phyloP scores from a whole-genome alignment of 345 rosid genomes.

The Salix dunnii region DNA sequence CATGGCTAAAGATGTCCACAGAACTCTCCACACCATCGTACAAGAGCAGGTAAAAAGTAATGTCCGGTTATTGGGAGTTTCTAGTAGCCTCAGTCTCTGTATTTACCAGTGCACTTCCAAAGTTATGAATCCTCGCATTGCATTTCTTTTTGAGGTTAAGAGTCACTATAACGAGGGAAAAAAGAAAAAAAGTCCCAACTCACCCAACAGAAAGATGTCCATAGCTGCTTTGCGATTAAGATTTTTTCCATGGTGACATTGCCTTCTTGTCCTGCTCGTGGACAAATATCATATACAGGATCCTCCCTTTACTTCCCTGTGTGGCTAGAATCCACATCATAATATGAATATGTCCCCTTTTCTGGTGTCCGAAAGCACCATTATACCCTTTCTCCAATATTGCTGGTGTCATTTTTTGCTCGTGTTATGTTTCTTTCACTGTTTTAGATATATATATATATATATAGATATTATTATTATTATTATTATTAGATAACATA shows the following conservation, averaged over 20 bases:
- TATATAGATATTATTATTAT: too few species aligned
- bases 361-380: neutral
- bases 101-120: too few species aligned
- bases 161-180: neutral
- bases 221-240: neutral
- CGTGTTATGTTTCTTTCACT: neutral
- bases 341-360: neutral
- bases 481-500: too few species aligned
- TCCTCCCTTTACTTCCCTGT: neutral
- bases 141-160: neutral
- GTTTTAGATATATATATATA: too few species aligned
- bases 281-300: neutral
- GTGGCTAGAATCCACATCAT: neutral
- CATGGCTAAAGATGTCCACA: constrained; percentile 96
- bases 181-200: neutral
- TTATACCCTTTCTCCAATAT: neutral
- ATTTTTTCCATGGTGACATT: neutral
- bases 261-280: neutral
- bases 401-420: neutral
- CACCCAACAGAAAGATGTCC: neutral
- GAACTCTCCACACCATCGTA: constrained; percentile 74
- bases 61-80: neutral
- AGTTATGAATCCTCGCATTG: too few species aligned
- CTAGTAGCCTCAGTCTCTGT: too few species aligned
- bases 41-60: constrained; percentile 67